Base-by-base conservation (phyloP, 768 basidiomycete genomes). In the Amanita rimosa region DNA sequence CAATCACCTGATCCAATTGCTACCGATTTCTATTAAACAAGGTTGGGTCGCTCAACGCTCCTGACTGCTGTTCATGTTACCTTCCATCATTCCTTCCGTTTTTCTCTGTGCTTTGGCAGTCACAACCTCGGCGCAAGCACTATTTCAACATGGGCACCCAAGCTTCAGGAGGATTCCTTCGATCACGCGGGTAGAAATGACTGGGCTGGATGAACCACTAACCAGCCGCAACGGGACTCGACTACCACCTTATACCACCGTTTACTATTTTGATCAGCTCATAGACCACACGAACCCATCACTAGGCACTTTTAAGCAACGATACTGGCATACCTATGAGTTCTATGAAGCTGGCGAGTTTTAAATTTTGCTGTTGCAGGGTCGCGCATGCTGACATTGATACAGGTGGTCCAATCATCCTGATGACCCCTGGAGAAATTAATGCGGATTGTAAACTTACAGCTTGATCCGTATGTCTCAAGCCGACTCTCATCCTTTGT, bases 241-340 rank as follows among this genome's bases (percentile, higher is more conserved):
- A 22, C 62, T 76, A 37, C 73, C 74, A 16, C 67, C 72, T 1
- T 70, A 70, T 51, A 65, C 67, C 37, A 70, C 67, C 1, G 61
- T 68, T 4, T 84, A 78, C 60, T 62, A 59, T 50, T 84, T 84
- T 57, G 73, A 82, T 55, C 74, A 76, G 50, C 63, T 76, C 51
- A 72, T 82, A 31, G 74, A 76, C 61, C 74, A 76, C 57, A 70
- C 65, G 52, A 67, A 69, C 24, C 76, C 81, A n/a, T 64, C 69
- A 22, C 64, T 76, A 17, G 85, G 85, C 16, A 86, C 83, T n/a
- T 88, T 88, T 64, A 68, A 78, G 58, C 85, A 86, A 62, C 74
- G 85, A 31, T 86, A 73, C 62, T 86, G 82, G 82, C 69, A 76
- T 51, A 77, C 77, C 26, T 82, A 69, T 61, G 79, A 85, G 60